Base-by-base conservation (phyloP, 129 eudicot species). In the Arctium minus region DNA sequence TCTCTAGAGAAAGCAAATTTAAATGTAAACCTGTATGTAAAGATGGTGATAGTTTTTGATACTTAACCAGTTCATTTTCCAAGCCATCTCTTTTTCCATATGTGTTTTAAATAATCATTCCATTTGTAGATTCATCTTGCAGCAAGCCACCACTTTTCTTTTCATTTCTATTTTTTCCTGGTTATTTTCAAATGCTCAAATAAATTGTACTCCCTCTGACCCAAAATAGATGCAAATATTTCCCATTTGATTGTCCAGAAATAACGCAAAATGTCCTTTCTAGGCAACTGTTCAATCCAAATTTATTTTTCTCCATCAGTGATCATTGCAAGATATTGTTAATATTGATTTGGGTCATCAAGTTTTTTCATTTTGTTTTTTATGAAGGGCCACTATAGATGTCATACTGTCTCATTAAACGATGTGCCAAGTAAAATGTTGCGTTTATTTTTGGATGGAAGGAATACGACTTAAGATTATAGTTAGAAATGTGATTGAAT, bases 401-500 rank as follows among this genome's bases (percentile, higher is more conserved):
- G 33, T 8, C 65, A 5, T 32, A 15, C 5, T 50, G 1, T 50
- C 64, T 50, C 17, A 27, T 53, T 73, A 27, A 72, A 80, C 50
- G 22, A 71, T 10, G 56, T 10, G 6, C 60, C 56, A 80, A 13
- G 62, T 71, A 30, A 27, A 48, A 71, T 18, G 50, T 71, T 32
- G 53, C 70, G 18, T 73, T 38, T 53, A 33, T 3, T 80, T 50
- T 48, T 30, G 78, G 53, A 65, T 22, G 53, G 44, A 48, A 22
- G 48, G 37, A 30, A 64, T 62, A 69, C 5, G 39, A 38, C 0
- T 62, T 65, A 17, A 36, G 17, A 68, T 3, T 22, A 62, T 7
- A 39, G 39, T 68, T 83, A 38, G 73, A 64, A 69, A 70, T n/a
- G 37, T 69, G 62, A 50, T 72, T 84, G 37, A 76, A 80, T 39